Evolutionary conservation across 2,329 filamentous ascomycete species (phyloP).

Genomic region (Ophiostoma montium): DNA sequence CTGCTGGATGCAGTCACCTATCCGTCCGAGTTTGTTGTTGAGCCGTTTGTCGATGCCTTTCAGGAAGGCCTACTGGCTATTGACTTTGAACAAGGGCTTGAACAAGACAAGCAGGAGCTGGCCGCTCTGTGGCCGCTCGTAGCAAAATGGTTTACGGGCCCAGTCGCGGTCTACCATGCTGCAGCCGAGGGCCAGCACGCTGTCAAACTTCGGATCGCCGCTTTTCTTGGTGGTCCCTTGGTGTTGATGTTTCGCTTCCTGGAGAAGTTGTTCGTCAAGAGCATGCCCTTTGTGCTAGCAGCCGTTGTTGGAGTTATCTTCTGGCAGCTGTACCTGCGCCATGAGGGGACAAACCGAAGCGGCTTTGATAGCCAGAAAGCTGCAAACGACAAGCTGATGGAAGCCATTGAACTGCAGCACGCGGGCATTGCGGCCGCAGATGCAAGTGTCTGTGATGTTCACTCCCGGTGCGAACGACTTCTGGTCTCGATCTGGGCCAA

Average conservation of each 20-base stretch:
- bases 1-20: not conserved
- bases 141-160: not conserved
- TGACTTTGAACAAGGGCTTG: not conserved
- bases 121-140: not conserved
- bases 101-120: slow-evolving; percentile 1
- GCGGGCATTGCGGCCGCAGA: not conserved
- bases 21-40: slow-evolving; percentile 1
- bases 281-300: not conserved
- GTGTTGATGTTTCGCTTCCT: not conserved
- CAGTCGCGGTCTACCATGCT: not conserved
- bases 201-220: not conserved
- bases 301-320: not conserved
- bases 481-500: slow-evolving; percentile 2
- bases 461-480: not conserved
- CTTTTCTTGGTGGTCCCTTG: not conserved
- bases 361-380: not conserved
- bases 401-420: not conserved
- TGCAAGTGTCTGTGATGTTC: not conserved
- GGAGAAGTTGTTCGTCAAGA: not conserved
- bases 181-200: not conserved
- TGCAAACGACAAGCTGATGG: not conserved
- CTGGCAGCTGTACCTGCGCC: not conserved
- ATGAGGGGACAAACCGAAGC: not conserved
- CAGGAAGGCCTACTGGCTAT: not conserved
- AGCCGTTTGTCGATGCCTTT: slow-evolving; percentile 5